Percentiles rank a stretch among this genome's conserved stretches.
phyloP scores from a whole-genome alignment of 495 filamentous ascomycete species.

The Hypoxylon intermedium region DNA sequence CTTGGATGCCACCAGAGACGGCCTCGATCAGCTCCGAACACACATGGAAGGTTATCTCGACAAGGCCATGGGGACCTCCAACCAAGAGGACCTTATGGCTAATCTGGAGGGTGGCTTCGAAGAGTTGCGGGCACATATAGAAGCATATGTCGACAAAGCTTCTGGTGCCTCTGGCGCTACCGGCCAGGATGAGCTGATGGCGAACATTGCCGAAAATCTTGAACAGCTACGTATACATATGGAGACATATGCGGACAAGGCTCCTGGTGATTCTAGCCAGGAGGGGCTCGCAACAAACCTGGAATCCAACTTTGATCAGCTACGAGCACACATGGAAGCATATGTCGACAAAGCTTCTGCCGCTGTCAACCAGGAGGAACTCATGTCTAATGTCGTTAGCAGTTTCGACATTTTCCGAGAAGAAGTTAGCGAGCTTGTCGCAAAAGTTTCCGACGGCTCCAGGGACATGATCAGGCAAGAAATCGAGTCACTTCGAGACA shows the following conservation, averaged over 20 bases:
- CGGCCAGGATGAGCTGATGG: conserved; percentile 77
- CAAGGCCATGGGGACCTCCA: conserved; percentile 41
- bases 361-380: conserved; percentile 74
- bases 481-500: conserved; percentile 77
- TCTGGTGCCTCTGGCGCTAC: conserved; percentile 68
- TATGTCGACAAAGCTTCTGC: conserved; percentile 75
- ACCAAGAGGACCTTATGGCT: conserved; percentile 80
- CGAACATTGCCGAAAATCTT: conserved; percentile 48
- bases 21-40: conserved; percentile 76
- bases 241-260: conserved; percentile 72
- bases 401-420: conserved; percentile 75
- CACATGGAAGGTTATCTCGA: conserved; percentile 71
- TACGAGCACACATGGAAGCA: conserved; percentile 69
- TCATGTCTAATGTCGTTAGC: conserved; percentile 74
- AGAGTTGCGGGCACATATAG: conserved; percentile 75
- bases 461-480: conserved; percentile 77
- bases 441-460: conserved; percentile 52
- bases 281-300: conserved; percentile 79
- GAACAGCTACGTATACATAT: conserved; percentile 63
- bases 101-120: conserved; percentile 84
- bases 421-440: conserved; percentile 67
- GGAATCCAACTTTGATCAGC: conserved; percentile 66
- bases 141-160: conserved; percentile 73
- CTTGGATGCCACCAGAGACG: conserved; percentile 83
- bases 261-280: conserved; percentile 70